phyloP scores from a whole-genome alignment of 495 filamentous ascomycete species.

The Lophiotrema nucula region DNA sequence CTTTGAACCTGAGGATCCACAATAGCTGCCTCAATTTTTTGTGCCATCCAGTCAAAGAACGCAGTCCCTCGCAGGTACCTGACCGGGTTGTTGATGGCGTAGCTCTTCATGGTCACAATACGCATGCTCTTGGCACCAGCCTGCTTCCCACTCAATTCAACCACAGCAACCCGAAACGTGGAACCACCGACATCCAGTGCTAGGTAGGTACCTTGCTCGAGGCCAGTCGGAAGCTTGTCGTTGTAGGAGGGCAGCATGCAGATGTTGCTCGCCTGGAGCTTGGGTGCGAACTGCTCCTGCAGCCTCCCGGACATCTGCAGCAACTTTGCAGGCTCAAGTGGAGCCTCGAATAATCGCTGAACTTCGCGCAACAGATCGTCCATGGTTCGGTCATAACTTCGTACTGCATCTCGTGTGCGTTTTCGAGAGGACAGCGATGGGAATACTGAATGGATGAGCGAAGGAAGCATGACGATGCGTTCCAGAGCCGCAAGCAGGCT shows the following conservation, averaged over 20 bases:
- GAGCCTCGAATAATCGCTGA: conserved; percentile 50
- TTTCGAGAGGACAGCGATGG: conserved; percentile 41
- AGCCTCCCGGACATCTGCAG: conserved; percentile 58
- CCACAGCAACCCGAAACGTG: conserved; percentile 62
- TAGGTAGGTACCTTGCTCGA: conserved; percentile 60
- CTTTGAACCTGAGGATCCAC: conserved; percentile 35
- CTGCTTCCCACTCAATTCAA: conserved; percentile 53
- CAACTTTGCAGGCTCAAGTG: conserved; percentile 42
- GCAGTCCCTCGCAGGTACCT: conserved; percentile 52
- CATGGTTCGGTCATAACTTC: conserved; percentile 40
- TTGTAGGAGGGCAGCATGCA: conserved; percentile 70
- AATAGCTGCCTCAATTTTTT: conserved; percentile 56
- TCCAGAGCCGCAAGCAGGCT: conserved; percentile 52
- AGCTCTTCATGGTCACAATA: conserved; percentile 52
- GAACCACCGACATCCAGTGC: conserved; percentile 68
- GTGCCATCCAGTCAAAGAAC: conserved; percentile 72
- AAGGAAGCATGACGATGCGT: conserved; percentile 53
- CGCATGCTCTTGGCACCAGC: conserved; percentile 46
- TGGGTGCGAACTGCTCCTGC: conserved; percentile 56
- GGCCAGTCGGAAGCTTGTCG: conserved; percentile 59
- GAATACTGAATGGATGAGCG: conserved; percentile 50
- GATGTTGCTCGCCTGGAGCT: conserved; percentile 53
- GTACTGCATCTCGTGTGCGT: conserved; percentile 38
- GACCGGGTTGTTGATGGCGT: conserved; percentile 54
- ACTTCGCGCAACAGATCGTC: conserved; percentile 55